These are phyloP conservation scores for Platanthera zijinensis DNA, from an alignment of 106 monocot species.

Conservation along the genomic window DNA sequence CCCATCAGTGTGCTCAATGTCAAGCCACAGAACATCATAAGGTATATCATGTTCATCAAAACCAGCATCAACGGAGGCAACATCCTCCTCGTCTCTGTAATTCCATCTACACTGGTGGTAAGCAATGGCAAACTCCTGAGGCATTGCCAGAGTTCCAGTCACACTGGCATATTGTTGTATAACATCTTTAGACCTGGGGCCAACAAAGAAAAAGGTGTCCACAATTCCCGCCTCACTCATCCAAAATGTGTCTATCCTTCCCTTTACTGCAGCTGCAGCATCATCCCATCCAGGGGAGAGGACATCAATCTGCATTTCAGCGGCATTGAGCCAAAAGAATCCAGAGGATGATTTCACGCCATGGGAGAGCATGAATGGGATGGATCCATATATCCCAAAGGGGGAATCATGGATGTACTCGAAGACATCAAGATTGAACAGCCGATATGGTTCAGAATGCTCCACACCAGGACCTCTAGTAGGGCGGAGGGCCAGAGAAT, in stretches of 20 bases:
- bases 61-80: slow-evolving; percentile 64
- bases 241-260: slow-evolving; percentile 74
- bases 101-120: slow-evolving; percentile 99
- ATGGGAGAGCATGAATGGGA: slow-evolving; percentile 95
- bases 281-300: slow-evolving; percentile 78
- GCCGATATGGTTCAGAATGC: slow-evolving; percentile 78
- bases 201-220: slow-evolving; percentile 89
- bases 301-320: slow-evolving; percentile 99
- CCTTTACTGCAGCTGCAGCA: background rate
- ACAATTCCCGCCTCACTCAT: slow-evolving; percentile 94
- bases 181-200: slow-evolving; percentile 89
- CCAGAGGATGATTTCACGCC: slow-evolving; percentile 46
- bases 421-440: slow-evolving; percentile 95
- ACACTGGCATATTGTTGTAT: slow-evolving; percentile 60
- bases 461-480: slow-evolving; percentile 85
- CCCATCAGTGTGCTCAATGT: slow-evolving; percentile 93
- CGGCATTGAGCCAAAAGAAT: slow-evolving; percentile 98
- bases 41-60: slow-evolving; percentile 99
- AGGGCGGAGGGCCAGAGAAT: slow-evolving; percentile 45
- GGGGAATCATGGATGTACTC: slow-evolving; percentile 89
- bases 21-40: slow-evolving; percentile 97
- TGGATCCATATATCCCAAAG: slow-evolving; percentile 89
- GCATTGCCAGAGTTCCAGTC: slow-evolving; percentile 78
- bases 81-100: slow-evolving; percentile 95
- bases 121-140: slow-evolving; percentile 76